A percentile compares a stretch with the other conserved stretches of the same genome.
Conservation (phyloP, 768 basidiomycete species). For the Rhizopogon vinicolor region DNA sequence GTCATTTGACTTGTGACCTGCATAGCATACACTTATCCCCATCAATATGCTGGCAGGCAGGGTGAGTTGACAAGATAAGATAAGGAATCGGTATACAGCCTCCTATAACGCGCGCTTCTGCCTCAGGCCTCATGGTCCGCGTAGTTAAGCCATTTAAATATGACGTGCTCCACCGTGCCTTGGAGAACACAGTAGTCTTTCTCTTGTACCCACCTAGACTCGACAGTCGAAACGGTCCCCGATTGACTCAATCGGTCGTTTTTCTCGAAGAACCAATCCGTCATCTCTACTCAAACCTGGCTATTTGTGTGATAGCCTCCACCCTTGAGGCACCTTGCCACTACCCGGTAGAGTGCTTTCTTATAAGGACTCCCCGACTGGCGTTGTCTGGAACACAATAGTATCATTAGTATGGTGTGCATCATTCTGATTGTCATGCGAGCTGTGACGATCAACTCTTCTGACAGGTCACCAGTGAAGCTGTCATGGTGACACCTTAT, state of each 20-base stretch:
- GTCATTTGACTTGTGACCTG: too few species aligned
- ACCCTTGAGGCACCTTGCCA: neutral
- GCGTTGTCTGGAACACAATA: neutral
- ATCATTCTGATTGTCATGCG: neutral
- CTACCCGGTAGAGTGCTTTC: neutral
- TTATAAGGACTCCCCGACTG: neutral
- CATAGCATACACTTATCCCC: too few species aligned
- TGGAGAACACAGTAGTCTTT: neutral
- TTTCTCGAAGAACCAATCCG: neutral
- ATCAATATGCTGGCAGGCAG: too few species aligned
- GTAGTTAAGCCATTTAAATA: slow-evolving; percentile 1
- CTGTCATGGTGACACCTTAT: slow-evolving; percentile 29
- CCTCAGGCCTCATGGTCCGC: neutral
- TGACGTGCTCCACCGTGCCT: slow-evolving; percentile 1
- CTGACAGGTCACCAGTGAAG: neutral
- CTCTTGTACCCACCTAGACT: neutral
- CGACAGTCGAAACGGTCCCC: neutral
- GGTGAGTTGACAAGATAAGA: neutral
- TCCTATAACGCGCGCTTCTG: neutral
- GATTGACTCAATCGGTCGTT: neutral
- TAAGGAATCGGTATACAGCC: neutral
- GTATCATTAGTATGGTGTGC: neutral
- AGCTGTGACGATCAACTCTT: neutral
- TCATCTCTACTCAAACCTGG: neutral
- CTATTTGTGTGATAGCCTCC: neutral